Evolutionary conservation across 345 rosid genomes (phyloP).

Genomic region (Kandelia obovata): DNA sequence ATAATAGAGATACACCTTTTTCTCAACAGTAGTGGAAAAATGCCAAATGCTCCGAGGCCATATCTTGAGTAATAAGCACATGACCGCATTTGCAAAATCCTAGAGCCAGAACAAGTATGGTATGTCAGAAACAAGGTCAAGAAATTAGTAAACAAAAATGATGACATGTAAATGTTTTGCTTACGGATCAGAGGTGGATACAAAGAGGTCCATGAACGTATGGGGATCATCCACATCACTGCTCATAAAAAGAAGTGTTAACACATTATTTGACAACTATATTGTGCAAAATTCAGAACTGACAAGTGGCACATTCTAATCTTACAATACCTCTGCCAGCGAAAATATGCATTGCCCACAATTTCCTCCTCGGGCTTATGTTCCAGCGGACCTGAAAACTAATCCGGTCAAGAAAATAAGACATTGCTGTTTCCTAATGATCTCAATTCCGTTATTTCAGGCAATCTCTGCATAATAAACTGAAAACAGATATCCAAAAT

Average conservation of each 20-base stretch:
- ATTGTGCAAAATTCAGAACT: background rate
- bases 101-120: constrained; percentile 33
- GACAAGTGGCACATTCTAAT: background rate
- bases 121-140: constrained; percentile 1
- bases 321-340: constrained; percentile 69
- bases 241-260: constrained; percentile 16
- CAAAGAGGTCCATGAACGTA: constrained; percentile 85
- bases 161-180: constrained; percentile 11
- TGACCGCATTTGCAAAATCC: constrained; percentile 64
- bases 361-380: constrained; percentile 50
- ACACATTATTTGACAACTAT: background rate
- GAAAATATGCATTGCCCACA: constrained; percentile 66
- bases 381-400: constrained; percentile 74
- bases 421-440: background rate
- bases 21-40: constrained; percentile 55
- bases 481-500: background rate
- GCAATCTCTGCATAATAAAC: background rate
- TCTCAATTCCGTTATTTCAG: background rate
- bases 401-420: constrained; percentile 11
- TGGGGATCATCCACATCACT: constrained; percentile 86
- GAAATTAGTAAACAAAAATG: background rate
- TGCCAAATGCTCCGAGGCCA: constrained; percentile 79
- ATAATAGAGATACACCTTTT: constrained; percentile 34
- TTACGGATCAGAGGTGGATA: constrained; percentile 77
- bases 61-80: constrained; percentile 65